Conservation (phyloP, 352 stramenopile genomes). For the Phytopythium montanum region DNA sequence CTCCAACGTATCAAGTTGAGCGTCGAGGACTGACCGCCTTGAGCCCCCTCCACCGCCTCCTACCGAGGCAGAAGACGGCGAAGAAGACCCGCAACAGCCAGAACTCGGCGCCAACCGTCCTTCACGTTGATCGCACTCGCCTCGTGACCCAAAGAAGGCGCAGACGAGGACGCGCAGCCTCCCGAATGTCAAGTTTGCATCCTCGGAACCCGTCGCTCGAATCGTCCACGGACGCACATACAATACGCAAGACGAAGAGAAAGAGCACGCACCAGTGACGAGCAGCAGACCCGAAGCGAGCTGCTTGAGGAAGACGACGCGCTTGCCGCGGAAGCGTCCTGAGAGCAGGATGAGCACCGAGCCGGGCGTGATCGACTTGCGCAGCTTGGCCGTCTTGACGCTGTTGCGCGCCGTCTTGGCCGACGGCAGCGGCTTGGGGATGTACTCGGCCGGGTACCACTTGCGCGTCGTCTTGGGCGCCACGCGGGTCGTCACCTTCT, state of each 20-base stretch:
- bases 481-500: conserved; percentile 60
- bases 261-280: conserved; percentile 83
- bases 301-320: conserved; percentile 97
- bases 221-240: too few species aligned
- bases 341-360: conserved; percentile 97
- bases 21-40: neutral
- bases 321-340: conserved; percentile 97
- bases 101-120: neutral
- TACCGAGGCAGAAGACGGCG: neutral
- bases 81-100: neutral
- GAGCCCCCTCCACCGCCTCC: neutral
- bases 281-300: conserved; percentile 96
- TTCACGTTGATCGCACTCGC: neutral
- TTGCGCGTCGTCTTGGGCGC: conserved; percentile 40
- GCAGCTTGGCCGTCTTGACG: conserved; percentile 92
- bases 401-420: conserved; percentile 71
- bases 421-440: conserved; percentile 56
- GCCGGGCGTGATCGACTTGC: conserved; percentile 94
- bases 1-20: conserved; percentile 2
- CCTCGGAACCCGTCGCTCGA: conserved; percentile 36
- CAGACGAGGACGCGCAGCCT: conserved; percentile 18
- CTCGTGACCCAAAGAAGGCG: neutral
- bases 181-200: conserved; percentile 71
- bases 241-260: neutral
- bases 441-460: conserved; percentile 74